Conservation (phyloP, 1,139 yeast species). For the Zygoascus hellenicus region DNA sequence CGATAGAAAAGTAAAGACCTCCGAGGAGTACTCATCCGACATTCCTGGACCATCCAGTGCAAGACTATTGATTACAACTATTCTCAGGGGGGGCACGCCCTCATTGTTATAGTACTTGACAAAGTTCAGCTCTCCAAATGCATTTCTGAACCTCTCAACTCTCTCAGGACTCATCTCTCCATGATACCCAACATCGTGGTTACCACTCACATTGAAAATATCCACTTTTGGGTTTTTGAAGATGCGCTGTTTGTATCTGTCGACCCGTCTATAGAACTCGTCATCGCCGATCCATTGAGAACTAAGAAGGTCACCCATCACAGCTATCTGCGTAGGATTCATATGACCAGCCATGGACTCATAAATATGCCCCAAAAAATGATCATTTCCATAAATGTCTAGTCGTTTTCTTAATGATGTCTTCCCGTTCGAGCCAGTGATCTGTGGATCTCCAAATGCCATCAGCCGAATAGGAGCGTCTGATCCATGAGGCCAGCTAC, state of each 20-base stretch:
- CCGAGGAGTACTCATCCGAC: constrained; percentile 60
- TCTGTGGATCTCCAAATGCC: constrained; percentile 95
- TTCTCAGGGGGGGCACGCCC: constrained; percentile 52
- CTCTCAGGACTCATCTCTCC: constrained; percentile 95
- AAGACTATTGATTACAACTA: constrained; percentile 78
- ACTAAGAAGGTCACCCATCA: constrained; percentile 90
- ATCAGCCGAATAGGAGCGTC: constrained; percentile 34
- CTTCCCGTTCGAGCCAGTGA: constrained; percentile 73
- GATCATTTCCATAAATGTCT: constrained; percentile 85
- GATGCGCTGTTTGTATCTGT: constrained; percentile 49
- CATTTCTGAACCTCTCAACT: constrained; percentile 63
- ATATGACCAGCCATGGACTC: constrained; percentile 54
- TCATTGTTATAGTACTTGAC: constrained; percentile 64
- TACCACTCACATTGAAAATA: constrained; percentile 75
- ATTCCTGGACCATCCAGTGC: constrained; percentile 87
- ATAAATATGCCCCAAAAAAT: constrained; percentile 79
- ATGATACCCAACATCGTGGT: constrained; percentile 92
- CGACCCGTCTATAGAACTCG: constrained; percentile 75
- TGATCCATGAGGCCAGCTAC: constrained; percentile 22
- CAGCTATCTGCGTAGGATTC: constrained; percentile 74
- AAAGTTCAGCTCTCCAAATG: constrained; percentile 82
- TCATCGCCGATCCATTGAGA: constrained; percentile 91
- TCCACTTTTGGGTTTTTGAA: constrained; percentile 20
- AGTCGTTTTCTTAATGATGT: constrained; percentile 70
- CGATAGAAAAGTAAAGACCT: constrained; percentile 67